Percentiles rank a stretch among this genome's conserved stretches.
Evolutionary conservation across 2,329 filamentous ascomycete genomes (phyloP).

Genomic region (Penicillium glabrum): DNA sequence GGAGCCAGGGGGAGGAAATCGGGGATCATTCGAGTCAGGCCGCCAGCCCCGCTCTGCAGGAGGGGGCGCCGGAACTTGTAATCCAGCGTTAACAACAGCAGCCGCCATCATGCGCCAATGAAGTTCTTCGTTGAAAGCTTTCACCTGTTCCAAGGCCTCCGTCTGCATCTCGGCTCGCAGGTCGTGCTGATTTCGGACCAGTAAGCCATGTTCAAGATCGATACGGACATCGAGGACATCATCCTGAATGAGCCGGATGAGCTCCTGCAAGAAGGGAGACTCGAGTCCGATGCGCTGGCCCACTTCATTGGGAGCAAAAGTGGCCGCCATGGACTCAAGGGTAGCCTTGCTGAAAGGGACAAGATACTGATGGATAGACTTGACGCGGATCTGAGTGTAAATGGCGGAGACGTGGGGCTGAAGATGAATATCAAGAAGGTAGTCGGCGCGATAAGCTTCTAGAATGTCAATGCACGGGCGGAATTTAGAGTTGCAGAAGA

Average conservation of each 20-base stretch:
- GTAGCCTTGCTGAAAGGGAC: conserved; percentile 86
- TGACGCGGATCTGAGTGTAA: conserved; percentile 75
- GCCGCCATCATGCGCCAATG: conserved; percentile 75
- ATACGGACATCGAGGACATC: conserved; percentile 75
- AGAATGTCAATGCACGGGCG: conserved; percentile 79
- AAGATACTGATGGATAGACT: conserved; percentile 92
- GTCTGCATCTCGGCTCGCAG: conserved; percentile 69
- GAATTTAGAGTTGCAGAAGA: conserved; percentile 90
- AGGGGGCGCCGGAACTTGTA: conserved; percentile 61
- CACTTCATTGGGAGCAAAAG: conserved; percentile 60
- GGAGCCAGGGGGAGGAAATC: neutral
- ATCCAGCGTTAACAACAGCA: conserved; percentile 70
- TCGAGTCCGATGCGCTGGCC: conserved; percentile 59
- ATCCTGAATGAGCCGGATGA: conserved; percentile 73
- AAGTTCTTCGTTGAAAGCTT: conserved; percentile 71
- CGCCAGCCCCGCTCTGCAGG: conserved; percentile 10
- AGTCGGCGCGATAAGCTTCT: conserved; percentile 78
- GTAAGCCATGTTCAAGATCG: conserved; percentile 77
- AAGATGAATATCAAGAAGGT: conserved; percentile 85
- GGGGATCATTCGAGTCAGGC: neutral
- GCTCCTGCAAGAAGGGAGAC: conserved; percentile 56
- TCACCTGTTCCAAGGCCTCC: conserved; percentile 66
- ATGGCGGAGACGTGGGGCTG: conserved; percentile 69
- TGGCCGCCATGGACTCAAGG: conserved; percentile 71
- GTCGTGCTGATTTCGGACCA: conserved; percentile 70